Percentiles rank a stretch among this genome's conserved stretches.
These are phyloP conservation scores for Globisporangium recalcitrans DNA, from an alignment of 352 stramenopile genomes.

Conservation along the genomic window DNA sequence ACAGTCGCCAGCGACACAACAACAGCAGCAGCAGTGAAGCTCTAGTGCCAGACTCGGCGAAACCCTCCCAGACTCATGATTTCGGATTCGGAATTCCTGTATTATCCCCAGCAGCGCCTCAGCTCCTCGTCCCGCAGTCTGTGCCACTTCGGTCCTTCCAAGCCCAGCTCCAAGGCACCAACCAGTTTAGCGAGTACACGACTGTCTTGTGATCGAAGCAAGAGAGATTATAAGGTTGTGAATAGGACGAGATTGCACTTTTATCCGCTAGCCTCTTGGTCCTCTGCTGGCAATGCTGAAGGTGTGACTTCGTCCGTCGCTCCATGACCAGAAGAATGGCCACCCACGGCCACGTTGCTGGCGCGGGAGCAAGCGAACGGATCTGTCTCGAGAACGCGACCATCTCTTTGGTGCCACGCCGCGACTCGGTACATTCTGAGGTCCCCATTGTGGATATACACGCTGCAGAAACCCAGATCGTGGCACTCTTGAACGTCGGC, in stretches of 20 bases:
- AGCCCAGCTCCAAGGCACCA: constrained; percentile 4
- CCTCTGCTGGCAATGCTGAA: too few species aligned
- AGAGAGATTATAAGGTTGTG: not conserved
- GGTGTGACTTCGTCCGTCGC: not conserved
- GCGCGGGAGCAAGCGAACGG: too few species aligned
- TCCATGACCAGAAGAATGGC: not conserved
- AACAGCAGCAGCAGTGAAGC: not conserved
- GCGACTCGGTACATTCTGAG: too few species aligned
- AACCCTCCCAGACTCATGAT: not conserved
- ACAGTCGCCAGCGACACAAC: constrained; percentile 30
- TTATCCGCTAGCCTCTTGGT: too few species aligned
- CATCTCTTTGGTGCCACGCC: too few species aligned
- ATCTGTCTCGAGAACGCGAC: too few species aligned
- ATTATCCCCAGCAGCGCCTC: not conserved
- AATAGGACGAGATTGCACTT: not conserved
- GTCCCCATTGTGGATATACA: too few species aligned
- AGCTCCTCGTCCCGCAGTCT: not conserved
- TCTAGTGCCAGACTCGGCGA: not conserved
- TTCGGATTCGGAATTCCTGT: not conserved
- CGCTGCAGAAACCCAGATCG: too few species aligned
- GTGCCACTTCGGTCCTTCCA: constrained; percentile 9
- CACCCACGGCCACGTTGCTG: too few species aligned
- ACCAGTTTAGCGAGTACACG: constrained; percentile 5
- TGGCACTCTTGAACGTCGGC: too few species aligned
- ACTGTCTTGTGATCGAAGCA: constrained; percentile 7